These are phyloP conservation scores for Alternaria atra DNA, from an alignment of 2,329 filamentous ascomycete species.

Conservation along the genomic window DNA sequence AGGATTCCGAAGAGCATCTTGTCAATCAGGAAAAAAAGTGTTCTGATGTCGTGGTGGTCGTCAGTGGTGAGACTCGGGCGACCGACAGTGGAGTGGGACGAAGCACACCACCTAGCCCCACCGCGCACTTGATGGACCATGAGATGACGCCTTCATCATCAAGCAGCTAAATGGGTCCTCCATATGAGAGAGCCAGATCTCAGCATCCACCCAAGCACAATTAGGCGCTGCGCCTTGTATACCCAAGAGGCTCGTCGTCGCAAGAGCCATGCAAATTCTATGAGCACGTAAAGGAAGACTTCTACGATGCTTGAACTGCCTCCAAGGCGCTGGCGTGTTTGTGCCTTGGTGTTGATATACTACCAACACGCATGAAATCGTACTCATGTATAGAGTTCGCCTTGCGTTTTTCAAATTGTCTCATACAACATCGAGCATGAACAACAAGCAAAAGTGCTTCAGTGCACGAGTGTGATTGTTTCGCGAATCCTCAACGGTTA, in stretches of 20 bases:
- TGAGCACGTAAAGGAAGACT: not conserved
- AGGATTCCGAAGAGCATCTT: not conserved
- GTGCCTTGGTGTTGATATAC: too few species aligned
- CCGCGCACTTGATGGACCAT: not conserved
- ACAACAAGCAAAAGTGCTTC: not conserved
- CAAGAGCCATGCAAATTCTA: not conserved
- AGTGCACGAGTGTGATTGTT: not conserved
- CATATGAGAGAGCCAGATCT: rapidly evolving
- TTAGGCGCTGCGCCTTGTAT: not conserved
- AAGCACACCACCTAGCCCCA: constrained; percentile 3
- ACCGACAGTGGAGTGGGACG: not conserved
- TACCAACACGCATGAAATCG: not conserved
- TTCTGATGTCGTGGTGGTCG: not conserved
- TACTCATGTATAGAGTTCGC: not conserved
- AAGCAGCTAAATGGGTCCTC: rapidly evolving
- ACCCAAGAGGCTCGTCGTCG: too few species aligned
- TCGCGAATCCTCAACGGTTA: too few species aligned
- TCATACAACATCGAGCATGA: not conserved
- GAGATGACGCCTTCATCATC: not conserved
- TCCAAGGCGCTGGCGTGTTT: not conserved
- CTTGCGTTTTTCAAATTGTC: not conserved
- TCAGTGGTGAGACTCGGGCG: not conserved
- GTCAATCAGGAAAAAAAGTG: not conserved
- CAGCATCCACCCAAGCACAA: not conserved
- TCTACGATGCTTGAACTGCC: too few species aligned